Evolutionary conservation across 345 rosid species (phyloP), one percentile per base, ranked within the genome.

Genomic region (Aethionema arabicum): DNA sequence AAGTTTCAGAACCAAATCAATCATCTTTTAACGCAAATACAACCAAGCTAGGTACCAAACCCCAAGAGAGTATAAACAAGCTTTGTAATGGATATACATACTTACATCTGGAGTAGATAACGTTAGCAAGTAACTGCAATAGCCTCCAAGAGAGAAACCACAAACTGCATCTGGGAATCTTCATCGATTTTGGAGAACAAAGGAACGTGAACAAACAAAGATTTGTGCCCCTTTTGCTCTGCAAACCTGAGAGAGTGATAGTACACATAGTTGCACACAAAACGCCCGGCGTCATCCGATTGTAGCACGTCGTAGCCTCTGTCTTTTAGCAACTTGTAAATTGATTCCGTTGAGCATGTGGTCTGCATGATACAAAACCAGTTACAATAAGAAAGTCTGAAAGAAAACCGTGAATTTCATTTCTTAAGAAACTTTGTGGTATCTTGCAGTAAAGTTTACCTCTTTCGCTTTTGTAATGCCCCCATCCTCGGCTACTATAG

Each of bases 161-260:
- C 72, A 13, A 88, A 88, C 46, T 77, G 71, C 90, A 88, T 83
- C 54, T 83, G 92, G 42, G 83, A 79, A n/a, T 80, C 84, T 75
- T 83, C 86, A 14, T 82, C 67, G 55, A 83, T 79, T 70, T 64
- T 73, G 42, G 88, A 75, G 78, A 88, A 88, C 16, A 75, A 69
- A 46, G 96, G 96, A 52, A 85, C 88, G 16, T 83, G 96, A 40
- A 85, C 86, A 62, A 88, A 88, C 10, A 88, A 78, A 35, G 86
- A 83, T 52, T 79, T 88, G 66, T 76, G 90, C 31, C 83, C 92
- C 44, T 81, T 85, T 77, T 76, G 74, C 73, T 83, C 82, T 1
- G 92, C 86, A 7, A 79, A 80, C 43, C 81, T 69, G 4, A 88
- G 96, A 8, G 90, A 85, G 40, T 83, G 96, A 56, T 85, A 83